Evolutionary conservation across 2,329 filamentous ascomycete species (phyloP).

Genomic region (Macrophomina phaseolina): DNA sequence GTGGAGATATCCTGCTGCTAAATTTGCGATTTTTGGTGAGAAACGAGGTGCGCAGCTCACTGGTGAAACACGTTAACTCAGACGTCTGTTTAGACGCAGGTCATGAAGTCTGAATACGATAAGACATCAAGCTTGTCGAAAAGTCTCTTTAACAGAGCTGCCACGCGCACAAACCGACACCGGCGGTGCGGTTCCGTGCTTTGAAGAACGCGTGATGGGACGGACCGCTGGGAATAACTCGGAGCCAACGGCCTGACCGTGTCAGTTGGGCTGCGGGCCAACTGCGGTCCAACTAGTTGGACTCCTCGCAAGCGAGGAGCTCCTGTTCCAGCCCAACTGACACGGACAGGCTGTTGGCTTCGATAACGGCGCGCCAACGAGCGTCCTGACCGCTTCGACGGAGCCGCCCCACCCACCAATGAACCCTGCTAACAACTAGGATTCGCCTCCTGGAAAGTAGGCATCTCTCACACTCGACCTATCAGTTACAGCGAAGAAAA

Average conservation of each 20-base stretch:
- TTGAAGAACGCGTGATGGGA: not conserved
- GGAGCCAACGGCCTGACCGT: conserved; percentile 41
- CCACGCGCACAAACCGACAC: not conserved
- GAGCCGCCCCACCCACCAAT: not conserved
- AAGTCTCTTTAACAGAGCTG: too few relatives aligned
- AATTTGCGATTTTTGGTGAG: too few relatives aligned
- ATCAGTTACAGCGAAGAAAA: not conserved
- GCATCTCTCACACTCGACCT: not conserved
- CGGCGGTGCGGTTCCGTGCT: not conserved
- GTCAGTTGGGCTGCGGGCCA: conserved; percentile 50
- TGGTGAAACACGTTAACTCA: too few relatives aligned
- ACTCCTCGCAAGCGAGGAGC: conserved; percentile 34
- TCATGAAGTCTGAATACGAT: too few relatives aligned
- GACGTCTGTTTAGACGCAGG: too few relatives aligned
- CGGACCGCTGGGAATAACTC: conserved; percentile 23
- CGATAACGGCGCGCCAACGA: not conserved
- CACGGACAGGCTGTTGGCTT: too few relatives aligned
- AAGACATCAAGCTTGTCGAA: too few relatives aligned
- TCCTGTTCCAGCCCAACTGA: not conserved
- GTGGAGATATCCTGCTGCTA: too few relatives aligned
- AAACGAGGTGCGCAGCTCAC: too few relatives aligned
- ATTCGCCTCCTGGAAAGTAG: not conserved
- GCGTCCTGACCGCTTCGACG: not conserved
- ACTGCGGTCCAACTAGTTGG: conserved; percentile 39
- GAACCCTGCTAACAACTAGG: not conserved